Conservation (phyloP, 441 rosid species). For the Bocquillonia castaneifolia region DNA sequence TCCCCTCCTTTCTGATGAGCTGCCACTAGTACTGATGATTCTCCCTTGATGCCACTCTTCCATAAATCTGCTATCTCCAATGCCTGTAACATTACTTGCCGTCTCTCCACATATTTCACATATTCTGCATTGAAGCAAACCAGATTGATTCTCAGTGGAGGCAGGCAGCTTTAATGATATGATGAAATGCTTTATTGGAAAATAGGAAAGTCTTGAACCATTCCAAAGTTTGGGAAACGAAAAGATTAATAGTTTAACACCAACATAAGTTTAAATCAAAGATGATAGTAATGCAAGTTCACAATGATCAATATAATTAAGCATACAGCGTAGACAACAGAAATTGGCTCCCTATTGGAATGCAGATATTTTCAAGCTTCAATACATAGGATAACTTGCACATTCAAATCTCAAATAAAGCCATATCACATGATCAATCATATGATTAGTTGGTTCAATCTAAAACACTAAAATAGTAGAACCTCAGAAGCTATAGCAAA, state of each 20-base stretch:
- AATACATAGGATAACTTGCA: not conserved
- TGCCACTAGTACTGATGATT: slow-evolving; percentile 12
- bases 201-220: not conserved
- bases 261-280: slow-evolving; percentile 4
- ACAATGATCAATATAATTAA: too few relatives aligned
- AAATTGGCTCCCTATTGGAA: not conserved
- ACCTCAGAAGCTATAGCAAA: not conserved
- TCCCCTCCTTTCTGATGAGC: slow-evolving; percentile 22
- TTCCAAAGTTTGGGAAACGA: not conserved
- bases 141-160: too few relatives aligned
- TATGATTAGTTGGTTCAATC: too few relatives aligned
- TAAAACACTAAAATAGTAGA: not conserved
- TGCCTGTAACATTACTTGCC: slow-evolving; percentile 44
- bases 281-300: slow-evolving; percentile 1
- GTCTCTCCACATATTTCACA: slow-evolving; percentile 65
- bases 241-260: not conserved
- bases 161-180: not conserved
- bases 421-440: not conserved
- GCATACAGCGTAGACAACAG: too few relatives aligned
- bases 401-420: not conserved
- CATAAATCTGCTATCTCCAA: slow-evolving; percentile 42
- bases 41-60: slow-evolving; percentile 48
- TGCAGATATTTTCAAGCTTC: not conserved
- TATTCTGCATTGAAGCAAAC: slow-evolving; percentile 31
- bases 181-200: not conserved